These are phyloP conservation scores for Coniochaeta sp. DNA, from an alignment of 2,329 filamentous ascomycete genomes.

Conservation along the genomic window DNA sequence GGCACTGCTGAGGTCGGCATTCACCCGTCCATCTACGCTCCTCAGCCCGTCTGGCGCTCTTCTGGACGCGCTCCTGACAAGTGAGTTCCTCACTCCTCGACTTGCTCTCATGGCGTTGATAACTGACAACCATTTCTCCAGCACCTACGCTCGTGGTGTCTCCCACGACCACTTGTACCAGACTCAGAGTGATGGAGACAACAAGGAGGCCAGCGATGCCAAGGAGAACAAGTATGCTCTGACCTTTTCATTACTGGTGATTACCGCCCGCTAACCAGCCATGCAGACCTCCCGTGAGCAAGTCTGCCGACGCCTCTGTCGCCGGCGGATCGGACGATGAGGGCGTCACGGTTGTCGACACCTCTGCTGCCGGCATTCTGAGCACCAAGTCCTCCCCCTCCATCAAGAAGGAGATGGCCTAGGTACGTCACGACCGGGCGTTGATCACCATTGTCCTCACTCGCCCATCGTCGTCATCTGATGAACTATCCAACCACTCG, in stretches of 20 bases:
- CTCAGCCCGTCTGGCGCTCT: neutral
- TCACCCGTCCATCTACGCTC: slow-evolving; percentile 34
- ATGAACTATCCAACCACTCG: neutral
- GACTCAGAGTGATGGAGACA: neutral
- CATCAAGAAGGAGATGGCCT: slow-evolving; percentile 33
- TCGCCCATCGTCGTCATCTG: neutral
- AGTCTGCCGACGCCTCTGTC: neutral
- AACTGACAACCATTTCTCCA: neutral
- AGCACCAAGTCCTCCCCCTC: slow-evolving; percentile 45
- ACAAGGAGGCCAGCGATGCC: neutral
- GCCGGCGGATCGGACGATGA: slow-evolving; percentile 39
- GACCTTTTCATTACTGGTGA: neutral
- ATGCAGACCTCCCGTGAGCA: neutral
- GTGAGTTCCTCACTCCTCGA: slow-evolving; percentile 12
- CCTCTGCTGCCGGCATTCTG: slow-evolving; percentile 32
- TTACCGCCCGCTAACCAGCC: too few relatives aligned
- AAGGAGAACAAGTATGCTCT: neutral
- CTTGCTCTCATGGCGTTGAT: too few relatives aligned
- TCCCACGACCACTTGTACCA: neutral
- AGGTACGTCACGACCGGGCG: slow-evolving; percentile 7
- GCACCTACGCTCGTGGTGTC: neutral
- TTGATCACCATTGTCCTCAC: neutral
- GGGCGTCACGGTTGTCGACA: slow-evolving; percentile 47
- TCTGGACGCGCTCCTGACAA: slow-evolving; percentile 16
- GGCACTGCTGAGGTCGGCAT: slow-evolving; percentile 55